A percentile compares a stretch with the other conserved stretches of the same genome.
These are phyloP conservation scores for Balansia obtecta DNA, from an alignment of 2,329 filamentous ascomycete genomes.

Conservation along the genomic window DNA sequence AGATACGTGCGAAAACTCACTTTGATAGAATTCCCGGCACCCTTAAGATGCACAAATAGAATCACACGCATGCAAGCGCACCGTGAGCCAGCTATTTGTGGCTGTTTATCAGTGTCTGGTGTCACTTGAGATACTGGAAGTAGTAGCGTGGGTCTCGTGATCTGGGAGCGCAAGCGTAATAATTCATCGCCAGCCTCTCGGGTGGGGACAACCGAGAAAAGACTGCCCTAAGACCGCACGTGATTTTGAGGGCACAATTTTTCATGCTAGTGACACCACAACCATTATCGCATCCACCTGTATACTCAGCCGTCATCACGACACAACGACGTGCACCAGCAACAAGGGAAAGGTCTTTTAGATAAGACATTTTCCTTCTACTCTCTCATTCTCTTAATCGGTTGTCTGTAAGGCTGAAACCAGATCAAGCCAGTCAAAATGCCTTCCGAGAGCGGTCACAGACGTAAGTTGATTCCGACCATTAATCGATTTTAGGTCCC, in stretches of 20 bases:
- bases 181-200: neutral
- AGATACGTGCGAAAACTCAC: too few species aligned
- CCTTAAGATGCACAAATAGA: too few species aligned
- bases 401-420: slow-evolving; percentile 35
- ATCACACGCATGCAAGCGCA: too few species aligned
- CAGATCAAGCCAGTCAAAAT: slow-evolving; percentile 51
- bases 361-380: slow-evolving; percentile 30
- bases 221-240: slow-evolving; percentile 22
- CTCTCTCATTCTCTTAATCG: slow-evolving; percentile 27
- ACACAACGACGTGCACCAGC: slow-evolving; percentile 31
- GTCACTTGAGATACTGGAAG: too few species aligned
- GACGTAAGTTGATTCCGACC: slow-evolving; percentile 51
- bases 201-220: neutral
- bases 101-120: too few species aligned
- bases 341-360: slow-evolving; percentile 32
- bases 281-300: slow-evolving; percentile 24
- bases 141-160: neutral
- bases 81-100: too few species aligned
- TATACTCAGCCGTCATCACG: slow-evolving; percentile 22
- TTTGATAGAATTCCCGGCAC: too few species aligned
- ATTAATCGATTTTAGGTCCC: neutral
- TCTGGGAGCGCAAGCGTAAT: too few species aligned
- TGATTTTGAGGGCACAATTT: slow-evolving; percentile 25
- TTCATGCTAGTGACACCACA: slow-evolving; percentile 20
- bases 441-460: slow-evolving; percentile 79